These are phyloP conservation scores for Pterulicium gracile DNA, from an alignment of 1,284 basidiomycete species.

Conservation along the genomic window DNA sequence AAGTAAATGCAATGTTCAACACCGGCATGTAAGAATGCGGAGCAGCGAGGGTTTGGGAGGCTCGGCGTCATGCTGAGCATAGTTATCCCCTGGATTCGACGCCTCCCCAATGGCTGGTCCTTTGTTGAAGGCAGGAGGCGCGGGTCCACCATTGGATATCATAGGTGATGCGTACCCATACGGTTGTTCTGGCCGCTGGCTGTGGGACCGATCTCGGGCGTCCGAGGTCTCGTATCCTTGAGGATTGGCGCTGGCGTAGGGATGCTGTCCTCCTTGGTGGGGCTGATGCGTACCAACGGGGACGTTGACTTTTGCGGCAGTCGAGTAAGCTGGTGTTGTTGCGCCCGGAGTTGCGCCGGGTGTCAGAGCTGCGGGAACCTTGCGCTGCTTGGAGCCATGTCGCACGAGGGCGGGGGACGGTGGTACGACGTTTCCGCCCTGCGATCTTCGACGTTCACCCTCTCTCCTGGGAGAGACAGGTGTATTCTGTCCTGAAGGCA, in stretches of 20 bases:
- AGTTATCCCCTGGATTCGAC: conserved; percentile 48
- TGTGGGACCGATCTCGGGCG: conserved; percentile 24
- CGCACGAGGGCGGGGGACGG: conserved; percentile 70
- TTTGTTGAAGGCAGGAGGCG: conserved; percentile 59
- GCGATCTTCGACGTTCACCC: conserved; percentile 34
- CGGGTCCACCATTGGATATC: conserved; percentile 54
- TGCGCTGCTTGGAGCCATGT: conserved; percentile 56
- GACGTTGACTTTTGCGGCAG: conserved; percentile 63
- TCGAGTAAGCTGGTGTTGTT: conserved; percentile 50
- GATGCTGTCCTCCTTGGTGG: conserved; percentile 41
- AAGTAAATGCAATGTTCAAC: conserved; percentile 31
- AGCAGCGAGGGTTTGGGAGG: conserved; percentile 47
- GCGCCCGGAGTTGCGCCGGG: conserved; percentile 42
- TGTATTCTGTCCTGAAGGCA: conserved; percentile 49
- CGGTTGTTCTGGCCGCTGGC: conserved; percentile 16
- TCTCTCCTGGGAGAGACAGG: conserved; percentile 38
- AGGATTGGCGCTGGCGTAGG: conserved; percentile 46
- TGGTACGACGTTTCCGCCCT: conserved; percentile 46
- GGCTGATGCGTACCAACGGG: conserved; percentile 44
- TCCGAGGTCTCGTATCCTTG: conserved; percentile 35
- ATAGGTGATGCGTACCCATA: conserved; percentile 69
- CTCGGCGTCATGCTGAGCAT: conserved; percentile 44
- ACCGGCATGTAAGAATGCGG: conserved; percentile 67
- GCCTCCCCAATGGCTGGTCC: conserved; percentile 27
- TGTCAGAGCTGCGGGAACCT: conserved; percentile 42